Base-by-base conservation (phyloP, 768 basidiomycete species). In the Cyclocybe aegerita region DNA sequence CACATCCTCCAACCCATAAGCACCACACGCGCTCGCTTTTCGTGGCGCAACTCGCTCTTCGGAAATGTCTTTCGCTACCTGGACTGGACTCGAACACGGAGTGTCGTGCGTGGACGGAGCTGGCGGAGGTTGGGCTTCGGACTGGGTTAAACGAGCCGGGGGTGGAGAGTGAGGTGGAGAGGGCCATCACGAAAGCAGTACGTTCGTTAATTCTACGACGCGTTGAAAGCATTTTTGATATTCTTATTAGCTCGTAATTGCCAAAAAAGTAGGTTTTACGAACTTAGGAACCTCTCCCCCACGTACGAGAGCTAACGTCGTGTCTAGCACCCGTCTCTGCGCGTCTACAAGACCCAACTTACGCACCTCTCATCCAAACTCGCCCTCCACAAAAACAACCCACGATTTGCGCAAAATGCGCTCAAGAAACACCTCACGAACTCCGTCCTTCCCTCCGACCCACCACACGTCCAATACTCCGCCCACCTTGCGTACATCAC, bases 121-220 rank as follows among this genome's bases (percentile, higher is more conserved):
- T 90, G 0, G 88, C 82, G 0, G 89, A 91, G 64, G 58, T 88
- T 1, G 88, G 87, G 3, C 73, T 90, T 60, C 72, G 71, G 52
- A 74, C 81, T 39, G 74, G 50, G 53, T 77, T 62, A 43, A 61
- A 38, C 74, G 79, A 80, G 68, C 78, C n/a, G n/a, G 80, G 73
- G 29, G 67, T 85, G 7, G 81, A 79, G 54, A 62, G 46, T 0
- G 87, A 89, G 62, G 84, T 86, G 15, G 86, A 88, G 60, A 81
- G 75, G 49, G 83, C 86, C 9, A 71, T 88, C 11, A 80, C 79
- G 11, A 86, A 85, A 68, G 88, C 84, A 49, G 86, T 90, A 51
- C 66, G 86, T 75, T 1, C 2, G 39, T 34, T 54, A 16, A 43
- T 11, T 52, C 4, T n/a, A 41, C 12, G 37, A n/a, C 38, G 40